Evolutionary conservation across 129 eudicot genomes (phyloP).

Genomic region (Erigeron canadensis): DNA sequence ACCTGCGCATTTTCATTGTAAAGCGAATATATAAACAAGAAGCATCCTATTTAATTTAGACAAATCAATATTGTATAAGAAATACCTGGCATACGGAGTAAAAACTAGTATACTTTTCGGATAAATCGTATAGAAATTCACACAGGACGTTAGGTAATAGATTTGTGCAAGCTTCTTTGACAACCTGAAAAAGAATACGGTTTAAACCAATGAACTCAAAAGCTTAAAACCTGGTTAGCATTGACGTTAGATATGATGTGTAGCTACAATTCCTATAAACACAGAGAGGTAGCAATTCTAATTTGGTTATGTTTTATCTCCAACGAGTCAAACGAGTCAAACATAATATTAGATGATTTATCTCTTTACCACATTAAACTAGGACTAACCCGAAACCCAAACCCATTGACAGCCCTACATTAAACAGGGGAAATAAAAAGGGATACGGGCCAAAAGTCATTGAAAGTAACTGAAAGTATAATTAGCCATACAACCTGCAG

Average conservation of each 20-base stretch:
- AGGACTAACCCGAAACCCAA: too few species aligned
- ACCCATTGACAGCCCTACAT: too few species aligned
- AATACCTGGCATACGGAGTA: conserved; percentile 84
- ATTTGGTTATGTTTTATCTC: not conserved
- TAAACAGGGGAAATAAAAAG: too few species aligned
- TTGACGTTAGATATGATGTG: not conserved
- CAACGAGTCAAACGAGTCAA: not conserved
- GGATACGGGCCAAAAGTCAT: too few species aligned
- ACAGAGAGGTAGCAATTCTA: too few species aligned
- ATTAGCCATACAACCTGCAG: not conserved
- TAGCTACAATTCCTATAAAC: too few species aligned
- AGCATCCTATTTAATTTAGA: too few species aligned
- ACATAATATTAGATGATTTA: not conserved
- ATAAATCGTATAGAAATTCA: conserved; percentile 71
- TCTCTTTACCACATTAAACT: not conserved
- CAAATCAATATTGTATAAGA: not conserved
- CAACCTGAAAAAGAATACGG: conserved; percentile 43
- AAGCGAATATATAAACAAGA: too few species aligned
- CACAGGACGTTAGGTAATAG: conserved; percentile 68
- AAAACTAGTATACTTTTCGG: conserved; percentile 73
- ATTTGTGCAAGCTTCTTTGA: conserved; percentile 76
- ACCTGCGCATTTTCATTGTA: too few species aligned
- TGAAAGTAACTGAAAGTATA: too few species aligned
- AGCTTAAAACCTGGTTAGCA: not conserved
- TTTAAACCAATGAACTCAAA: not conserved